These are phyloP conservation scores for Musa schizocarpa DNA, from an alignment of 176 grass and related monocot species.

Conservation along the genomic window DNA sequence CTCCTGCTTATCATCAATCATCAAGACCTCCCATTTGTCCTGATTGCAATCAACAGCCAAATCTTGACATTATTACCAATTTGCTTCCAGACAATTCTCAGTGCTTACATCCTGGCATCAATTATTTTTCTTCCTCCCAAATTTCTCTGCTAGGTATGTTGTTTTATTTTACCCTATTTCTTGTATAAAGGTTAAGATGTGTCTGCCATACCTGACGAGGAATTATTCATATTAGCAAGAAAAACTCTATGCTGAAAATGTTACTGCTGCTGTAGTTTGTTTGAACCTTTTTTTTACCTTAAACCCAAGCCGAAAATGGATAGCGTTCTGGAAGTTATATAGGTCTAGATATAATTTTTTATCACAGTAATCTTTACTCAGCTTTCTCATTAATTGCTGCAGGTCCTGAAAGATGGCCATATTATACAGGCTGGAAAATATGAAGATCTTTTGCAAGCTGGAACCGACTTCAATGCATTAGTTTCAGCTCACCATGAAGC, in stretches of 20 bases:
- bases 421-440: slow-evolving; percentile 97
- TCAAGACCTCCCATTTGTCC: background rate
- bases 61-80: background rate
- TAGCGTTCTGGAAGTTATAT: background rate
- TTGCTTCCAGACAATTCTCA: background rate
- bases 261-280: background rate
- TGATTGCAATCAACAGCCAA: background rate
- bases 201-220: too few relatives aligned
- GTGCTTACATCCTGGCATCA: background rate
- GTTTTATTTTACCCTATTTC: background rate
- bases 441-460: slow-evolving; percentile 86
- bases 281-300: too few relatives aligned
- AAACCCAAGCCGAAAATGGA: background rate
- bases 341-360: background rate
- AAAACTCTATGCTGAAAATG: background rate
- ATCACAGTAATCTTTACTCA: background rate
- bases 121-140: background rate
- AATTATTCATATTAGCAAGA: too few relatives aligned
- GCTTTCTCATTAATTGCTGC: background rate
- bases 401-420: slow-evolving; percentile 87
- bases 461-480: slow-evolving; percentile 85
- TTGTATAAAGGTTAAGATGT: background rate
- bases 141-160: background rate
- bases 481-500: slow-evolving; percentile 90
- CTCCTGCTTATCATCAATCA: too few relatives aligned